Conservation (phyloP, 2,329 filamentous ascomycete species). For the Alternaria arbusti region DNA sequence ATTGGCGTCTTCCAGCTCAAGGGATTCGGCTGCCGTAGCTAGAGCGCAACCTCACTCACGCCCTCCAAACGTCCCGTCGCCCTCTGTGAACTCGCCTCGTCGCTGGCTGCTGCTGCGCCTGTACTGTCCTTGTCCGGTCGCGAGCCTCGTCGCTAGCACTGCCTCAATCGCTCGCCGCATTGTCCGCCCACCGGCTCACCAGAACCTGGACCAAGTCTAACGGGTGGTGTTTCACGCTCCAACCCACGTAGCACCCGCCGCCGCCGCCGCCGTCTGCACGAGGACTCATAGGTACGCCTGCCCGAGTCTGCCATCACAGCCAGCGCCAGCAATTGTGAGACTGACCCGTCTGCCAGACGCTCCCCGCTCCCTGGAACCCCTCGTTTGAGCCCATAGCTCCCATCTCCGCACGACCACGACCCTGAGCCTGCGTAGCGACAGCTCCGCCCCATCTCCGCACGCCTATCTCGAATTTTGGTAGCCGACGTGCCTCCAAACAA, state of each 20-base stretch:
- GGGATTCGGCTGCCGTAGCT: slow-evolving; percentile 20
- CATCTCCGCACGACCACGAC: neutral
- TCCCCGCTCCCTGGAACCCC: slow-evolving; percentile 41
- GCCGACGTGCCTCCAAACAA: slow-evolving; percentile 22
- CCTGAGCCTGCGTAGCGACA: neutral
- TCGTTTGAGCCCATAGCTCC: slow-evolving; percentile 39
- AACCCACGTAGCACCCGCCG: slow-evolving; percentile 45
- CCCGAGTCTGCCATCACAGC: slow-evolving; percentile 27
- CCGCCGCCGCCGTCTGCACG: slow-evolving; percentile 32
- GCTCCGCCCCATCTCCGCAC: slow-evolving; percentile 21
- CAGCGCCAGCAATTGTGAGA: slow-evolving; percentile 23
- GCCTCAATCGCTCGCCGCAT: slow-evolving; percentile 28
- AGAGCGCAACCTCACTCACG: slow-evolving; percentile 27
- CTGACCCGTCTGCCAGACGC: slow-evolving; percentile 40
- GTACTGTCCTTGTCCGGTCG: slow-evolving; percentile 29
- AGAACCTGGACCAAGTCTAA: slow-evolving; percentile 41
- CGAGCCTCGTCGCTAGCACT: slow-evolving; percentile 17
- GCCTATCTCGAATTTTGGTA: slow-evolving; percentile 20
- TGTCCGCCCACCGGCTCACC: slow-evolving; percentile 35
- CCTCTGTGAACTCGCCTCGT: slow-evolving; percentile 20
- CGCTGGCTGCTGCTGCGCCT: slow-evolving; percentile 29
- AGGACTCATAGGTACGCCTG: slow-evolving; percentile 41
- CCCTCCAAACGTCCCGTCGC: slow-evolving; percentile 17
- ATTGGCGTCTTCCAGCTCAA: slow-evolving; percentile 23
- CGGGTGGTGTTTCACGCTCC: slow-evolving; percentile 50